Conservation (phyloP, 148 eudicot species). For the Rhododendron mucronatum region DNA sequence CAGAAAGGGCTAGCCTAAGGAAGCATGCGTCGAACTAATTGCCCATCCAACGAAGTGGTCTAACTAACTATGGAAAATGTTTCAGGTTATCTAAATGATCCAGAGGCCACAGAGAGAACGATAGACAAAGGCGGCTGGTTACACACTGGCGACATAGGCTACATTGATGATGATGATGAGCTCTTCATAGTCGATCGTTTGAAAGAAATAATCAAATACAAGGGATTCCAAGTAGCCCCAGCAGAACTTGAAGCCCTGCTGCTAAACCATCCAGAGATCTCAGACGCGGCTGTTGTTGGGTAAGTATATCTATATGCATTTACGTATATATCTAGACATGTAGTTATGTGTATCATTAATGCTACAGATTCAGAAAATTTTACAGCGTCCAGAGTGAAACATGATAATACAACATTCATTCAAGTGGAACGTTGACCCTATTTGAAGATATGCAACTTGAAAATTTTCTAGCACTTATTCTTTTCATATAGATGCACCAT, state of each 20-base stretch:
- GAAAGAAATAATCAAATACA: constrained; percentile 85
- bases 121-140: constrained; percentile 82
- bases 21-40: no score
- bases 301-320: constrained; percentile 24
- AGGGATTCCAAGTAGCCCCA: constrained; percentile 90
- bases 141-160: constrained; percentile 90
- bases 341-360: not conserved
- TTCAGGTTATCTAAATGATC: constrained; percentile 77
- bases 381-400: not conserved
- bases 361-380: not conserved
- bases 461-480: not conserved
- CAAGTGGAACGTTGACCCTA: not conserved
- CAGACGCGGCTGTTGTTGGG: constrained; percentile 94
- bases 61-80: not conserved
- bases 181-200: constrained; percentile 80
- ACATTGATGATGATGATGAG: constrained; percentile 74
- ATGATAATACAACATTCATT: not conserved
- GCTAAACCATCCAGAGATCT: constrained; percentile 51
- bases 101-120: constrained; percentile 61
- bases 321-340: not conserved
- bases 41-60: not conserved
- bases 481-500: not conserved
- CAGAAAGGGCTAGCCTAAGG: no score
- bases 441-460: not conserved
- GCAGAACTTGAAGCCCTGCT: constrained; percentile 86